These are phyloP conservation scores for Thalassiosira livingstoniorum DNA, from an alignment of 352 stramenopile genomes.

Conservation along the genomic window DNA sequence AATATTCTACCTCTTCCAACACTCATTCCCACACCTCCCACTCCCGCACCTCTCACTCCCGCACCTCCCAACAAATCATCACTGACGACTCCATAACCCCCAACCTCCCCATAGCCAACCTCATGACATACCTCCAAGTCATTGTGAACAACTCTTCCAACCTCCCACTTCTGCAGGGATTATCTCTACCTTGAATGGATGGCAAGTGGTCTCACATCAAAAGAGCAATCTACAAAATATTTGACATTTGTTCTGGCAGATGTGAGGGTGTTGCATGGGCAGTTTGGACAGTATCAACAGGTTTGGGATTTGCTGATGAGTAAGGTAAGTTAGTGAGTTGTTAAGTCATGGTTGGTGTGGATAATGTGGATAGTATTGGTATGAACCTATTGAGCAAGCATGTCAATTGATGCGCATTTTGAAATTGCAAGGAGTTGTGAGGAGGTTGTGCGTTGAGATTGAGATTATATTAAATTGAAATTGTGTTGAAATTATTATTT, in stretches of 20 bases:
- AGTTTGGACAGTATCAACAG: constrained; percentile 71
- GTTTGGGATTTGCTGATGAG: constrained; percentile 81
- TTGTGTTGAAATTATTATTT: too few relatives aligned
- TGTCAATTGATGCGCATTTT: too few relatives aligned
- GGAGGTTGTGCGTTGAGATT: too few relatives aligned
- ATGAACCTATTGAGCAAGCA: too few relatives aligned
- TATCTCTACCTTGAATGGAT: constrained; percentile 73
- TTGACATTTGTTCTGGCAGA: constrained; percentile 77
- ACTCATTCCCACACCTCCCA: too few relatives aligned
- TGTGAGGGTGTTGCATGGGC: constrained; percentile 78
- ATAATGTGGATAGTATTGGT: too few relatives aligned
- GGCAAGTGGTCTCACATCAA: constrained; percentile 63
- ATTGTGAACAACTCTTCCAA: constrained; percentile 82
- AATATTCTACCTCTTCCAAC: too few relatives aligned
- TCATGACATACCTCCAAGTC: constrained; percentile 83
- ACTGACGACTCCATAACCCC: constrained; percentile 67
- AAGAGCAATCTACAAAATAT: constrained; percentile 79
- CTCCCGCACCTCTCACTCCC: too few relatives aligned
- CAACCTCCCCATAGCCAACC: constrained; percentile 77
- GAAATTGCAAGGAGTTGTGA: too few relatives aligned
- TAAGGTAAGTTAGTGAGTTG: constrained; percentile 71
- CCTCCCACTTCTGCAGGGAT: constrained; percentile 79
- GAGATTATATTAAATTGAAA: too few relatives aligned
- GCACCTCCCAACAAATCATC: too few relatives aligned
- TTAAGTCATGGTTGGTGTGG: too few relatives aligned